Evolutionary conservation across 192 early-diverging fungal species (phyloP), one percentile per base, ranked within the genome.

Genomic region (Coemansia sp.): DNA sequence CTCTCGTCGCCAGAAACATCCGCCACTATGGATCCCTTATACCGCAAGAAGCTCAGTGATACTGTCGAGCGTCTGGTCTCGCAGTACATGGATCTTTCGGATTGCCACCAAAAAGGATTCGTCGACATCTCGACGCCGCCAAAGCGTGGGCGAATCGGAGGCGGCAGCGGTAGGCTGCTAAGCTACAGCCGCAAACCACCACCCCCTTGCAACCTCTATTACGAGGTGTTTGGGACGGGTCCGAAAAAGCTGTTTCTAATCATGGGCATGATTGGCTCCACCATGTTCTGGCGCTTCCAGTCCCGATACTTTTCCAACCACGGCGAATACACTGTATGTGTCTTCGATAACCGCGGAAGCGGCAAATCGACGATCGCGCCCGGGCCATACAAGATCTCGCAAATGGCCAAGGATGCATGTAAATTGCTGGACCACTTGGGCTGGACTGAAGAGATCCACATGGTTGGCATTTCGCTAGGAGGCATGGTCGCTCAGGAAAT

Each of bases 341-440:
- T 93, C 18, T 94, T 94, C 68, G 94, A 96, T 63, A 96, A 96
- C 85, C 84, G 93, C 48, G 94, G 93, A 14, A 86, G 88, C 36
- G 94, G 94, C 11, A 72, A 76, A 63, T 77, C 68, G 5, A 67
- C 71, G 2, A 57, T 81, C 8, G 56, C 70, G 3, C 53, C 64
- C 2, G 75, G 80, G 5, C 73, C 79, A 0, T 76, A 68, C 60
- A 88, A 87, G 33, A 89, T 91, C 10, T 83, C 86, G n/a, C 90
- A 92, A 68, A 87, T 96, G 87, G 93, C 93, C 7, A 64, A 82
- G 24, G 94, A 96, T 63, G 86, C 90, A 0, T 67, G 80, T 14
- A 84, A 86, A 11, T 75, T 96, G 20, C 73, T 95, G 61, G 87
- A 87, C 56, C 85, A 86, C n/a, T 66, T 95, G 15, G 91, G 85